phyloP scores from a whole-genome alignment of 371 early-diverging fungal genomes.

The Mortierella sp. region DNA sequence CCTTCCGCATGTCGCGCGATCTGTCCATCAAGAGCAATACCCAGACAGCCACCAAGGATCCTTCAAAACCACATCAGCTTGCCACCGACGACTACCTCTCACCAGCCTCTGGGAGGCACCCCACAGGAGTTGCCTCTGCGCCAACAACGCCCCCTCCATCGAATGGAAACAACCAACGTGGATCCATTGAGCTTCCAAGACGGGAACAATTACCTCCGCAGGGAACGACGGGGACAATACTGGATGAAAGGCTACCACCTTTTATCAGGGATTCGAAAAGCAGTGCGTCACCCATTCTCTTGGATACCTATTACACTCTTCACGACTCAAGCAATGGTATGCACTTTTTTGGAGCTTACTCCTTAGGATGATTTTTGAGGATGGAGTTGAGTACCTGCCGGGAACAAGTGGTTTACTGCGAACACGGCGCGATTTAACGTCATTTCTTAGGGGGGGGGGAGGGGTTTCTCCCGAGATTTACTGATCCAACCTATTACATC shows the following conservation, averaged over 20 bases:
- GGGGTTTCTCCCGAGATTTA: no score
- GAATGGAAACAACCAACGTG: neutral
- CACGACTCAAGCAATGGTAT: conserved; percentile 44
- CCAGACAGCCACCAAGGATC: neutral
- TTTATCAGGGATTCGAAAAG: conserved; percentile 16
- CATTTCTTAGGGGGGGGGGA: no score
- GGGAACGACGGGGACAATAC: neutral
- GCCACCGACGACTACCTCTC: neutral
- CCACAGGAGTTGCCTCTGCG: neutral
- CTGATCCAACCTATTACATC: no score
- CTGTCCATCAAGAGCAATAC: no score
- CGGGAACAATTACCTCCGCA: conserved; percentile 2
- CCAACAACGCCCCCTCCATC: neutral
- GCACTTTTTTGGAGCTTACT: no score
- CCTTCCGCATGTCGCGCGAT: no score
- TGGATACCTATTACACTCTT: conserved; percentile 45
- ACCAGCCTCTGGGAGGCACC: neutral
- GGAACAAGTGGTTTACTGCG: no score
- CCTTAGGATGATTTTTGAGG: no score
- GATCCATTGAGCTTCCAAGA: neutral
- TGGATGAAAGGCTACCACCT: conserved; percentile 14
- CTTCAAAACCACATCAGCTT: neutral
- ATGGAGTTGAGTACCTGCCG: no score
- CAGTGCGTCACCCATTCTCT: conserved; percentile 21
- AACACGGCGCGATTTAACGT: no score